Percentiles rank a stretch among this genome's conserved stretches.
Evolutionary conservation across 192 early-diverging fungal genomes (phyloP).

Genomic region (Coemansia sp.): DNA sequence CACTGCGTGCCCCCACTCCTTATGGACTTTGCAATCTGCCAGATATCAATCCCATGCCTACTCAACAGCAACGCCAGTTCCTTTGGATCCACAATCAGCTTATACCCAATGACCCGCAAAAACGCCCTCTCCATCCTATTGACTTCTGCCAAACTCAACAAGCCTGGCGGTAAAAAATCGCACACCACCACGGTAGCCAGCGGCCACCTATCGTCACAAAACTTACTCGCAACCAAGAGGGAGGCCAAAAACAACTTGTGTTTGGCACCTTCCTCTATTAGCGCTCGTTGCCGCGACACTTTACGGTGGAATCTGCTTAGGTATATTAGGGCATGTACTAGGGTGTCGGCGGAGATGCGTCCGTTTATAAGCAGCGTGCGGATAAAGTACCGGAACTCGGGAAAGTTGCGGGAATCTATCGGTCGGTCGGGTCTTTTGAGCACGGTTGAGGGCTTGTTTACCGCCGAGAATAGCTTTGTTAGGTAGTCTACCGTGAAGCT

Average conservation of each 20-base stretch:
- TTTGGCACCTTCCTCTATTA: conserved; percentile 47
- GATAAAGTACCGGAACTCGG: conserved; percentile 47
- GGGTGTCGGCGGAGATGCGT: conserved; percentile 42
- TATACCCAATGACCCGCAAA: conserved; percentile 41
- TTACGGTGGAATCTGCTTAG: conserved; percentile 38
- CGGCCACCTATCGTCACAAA: conserved; percentile 49
- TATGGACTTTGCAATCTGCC: conserved; percentile 32
- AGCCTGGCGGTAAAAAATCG: conserved; percentile 34
- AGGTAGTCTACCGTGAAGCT: conserved; percentile 40
- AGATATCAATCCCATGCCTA: conserved; percentile 47
- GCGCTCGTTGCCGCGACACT: conserved; percentile 20
- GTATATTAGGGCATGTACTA: conserved; percentile 51
- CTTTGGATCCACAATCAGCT: conserved; percentile 45
- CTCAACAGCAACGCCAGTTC: conserved; percentile 41
- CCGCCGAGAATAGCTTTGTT: conserved; percentile 43
- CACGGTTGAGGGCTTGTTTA: conserved; percentile 18
- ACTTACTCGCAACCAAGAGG: conserved; percentile 50
- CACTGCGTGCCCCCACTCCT: conserved; percentile 19
- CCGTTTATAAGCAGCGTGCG: conserved; percentile 47
- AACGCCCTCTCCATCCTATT: conserved; percentile 51
- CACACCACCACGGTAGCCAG: conserved; percentile 38
- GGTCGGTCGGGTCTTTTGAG: conserved; percentile 33
- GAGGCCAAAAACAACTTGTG: conserved; percentile 50
- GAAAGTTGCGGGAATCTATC: conserved; percentile 29
- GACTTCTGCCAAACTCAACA: conserved; percentile 31